phyloP scores from a whole-genome alignment of 2,329 filamentous ascomycete genomes.

The Trichoderma polysporum region DNA sequence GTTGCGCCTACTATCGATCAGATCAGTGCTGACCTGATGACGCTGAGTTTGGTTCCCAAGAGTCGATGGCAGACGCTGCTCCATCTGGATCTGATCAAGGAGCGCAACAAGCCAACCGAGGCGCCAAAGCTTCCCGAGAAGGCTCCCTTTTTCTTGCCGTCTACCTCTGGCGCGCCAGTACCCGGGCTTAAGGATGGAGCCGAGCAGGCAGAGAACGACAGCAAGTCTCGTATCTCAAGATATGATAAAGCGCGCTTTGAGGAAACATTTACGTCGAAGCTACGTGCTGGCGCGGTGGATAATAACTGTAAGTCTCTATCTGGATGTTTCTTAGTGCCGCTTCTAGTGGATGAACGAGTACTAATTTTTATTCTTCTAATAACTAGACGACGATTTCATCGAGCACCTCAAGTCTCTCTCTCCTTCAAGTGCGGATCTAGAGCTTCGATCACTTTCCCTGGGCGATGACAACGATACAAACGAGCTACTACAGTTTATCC shows the following conservation, averaged over 20 bases:
- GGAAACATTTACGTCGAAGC: conserved; percentile 57
- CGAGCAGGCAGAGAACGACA: conserved; percentile 43
- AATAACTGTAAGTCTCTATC: conserved; percentile 57
- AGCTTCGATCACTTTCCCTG: conserved; percentile 74
- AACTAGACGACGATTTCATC: conserved; percentile 64
- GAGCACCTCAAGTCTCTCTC: conserved; percentile 76
- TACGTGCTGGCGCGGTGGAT: conserved; percentile 52
- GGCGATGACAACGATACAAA: conserved; percentile 51
- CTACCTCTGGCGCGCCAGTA: conserved; percentile 49
- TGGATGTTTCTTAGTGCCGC: neutral
- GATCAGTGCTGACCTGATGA: conserved; percentile 78
- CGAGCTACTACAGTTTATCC: conserved; percentile 77
- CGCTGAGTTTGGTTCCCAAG: conserved; percentile 84
- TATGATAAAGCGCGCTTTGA: conserved; percentile 60
- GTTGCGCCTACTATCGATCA: conserved; percentile 66
- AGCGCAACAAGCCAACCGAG: conserved; percentile 92
- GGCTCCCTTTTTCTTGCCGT: conserved; percentile 91
- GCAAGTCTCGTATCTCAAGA: conserved; percentile 66
- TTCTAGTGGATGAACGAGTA: conserved; percentile 8
- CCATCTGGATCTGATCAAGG: conserved; percentile 87
- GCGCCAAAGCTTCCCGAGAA: conserved; percentile 89
- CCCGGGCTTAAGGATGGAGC: conserved; percentile 38
- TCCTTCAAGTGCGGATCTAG: conserved; percentile 84
- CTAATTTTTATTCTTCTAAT: conserved; percentile 26
- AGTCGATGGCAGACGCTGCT: conserved; percentile 92